Evolutionary conservation across 2,329 filamentous ascomycete genomes (phyloP), one percentile per base, ranked within the genome.

Genomic region (Aspergillus hiratsukae): DNA sequence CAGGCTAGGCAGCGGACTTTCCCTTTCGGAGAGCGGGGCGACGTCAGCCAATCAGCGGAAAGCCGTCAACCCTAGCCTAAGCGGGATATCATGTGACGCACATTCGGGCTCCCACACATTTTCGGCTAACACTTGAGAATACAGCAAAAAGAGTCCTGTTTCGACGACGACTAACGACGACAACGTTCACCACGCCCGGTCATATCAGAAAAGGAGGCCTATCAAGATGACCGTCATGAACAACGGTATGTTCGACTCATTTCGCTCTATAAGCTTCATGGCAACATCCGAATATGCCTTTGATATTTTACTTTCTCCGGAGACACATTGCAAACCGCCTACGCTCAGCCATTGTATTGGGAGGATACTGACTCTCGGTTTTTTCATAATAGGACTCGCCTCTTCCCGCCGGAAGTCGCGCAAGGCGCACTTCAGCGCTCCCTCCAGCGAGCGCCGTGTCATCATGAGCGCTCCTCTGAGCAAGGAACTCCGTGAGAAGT

Each of bases 401-500:
- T 90, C 90, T 80, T 96, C 91, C 76, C 87, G 93, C 82, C 89
- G 93, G 83, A 99, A 99, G 91, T 94, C 91, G 82, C 91, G 94
- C 81, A 96, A 96, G 86, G 90, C 91, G 78, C 93, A 99, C 86
- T 99, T 96, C 87, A 83, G 85, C 78, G 94, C 94, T 69, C 91
- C 92, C 70, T 97, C 92, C 78, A 91, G 89, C 83, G 85, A 90
- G 77, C 92, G 94, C 81, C 91, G 94, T 78, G 85, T 88, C 73
- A 96, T 96, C 83, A 97, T 99, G 92, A 93, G 89, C 83, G 92
- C 94, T 69, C 89, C 90, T 72, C 86, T 97, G 70, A 89, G 85
- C 84, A 96, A 96, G 86, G 94, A 99, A 84, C 87, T 99, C 77
- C 88, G 91, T 77, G 92, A 96, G 82, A 94, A 99, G 87, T 90